These are phyloP conservation scores for Sechiopsis laciniata DNA, from an alignment of 306 rosid genomes.

Conservation along the genomic window DNA sequence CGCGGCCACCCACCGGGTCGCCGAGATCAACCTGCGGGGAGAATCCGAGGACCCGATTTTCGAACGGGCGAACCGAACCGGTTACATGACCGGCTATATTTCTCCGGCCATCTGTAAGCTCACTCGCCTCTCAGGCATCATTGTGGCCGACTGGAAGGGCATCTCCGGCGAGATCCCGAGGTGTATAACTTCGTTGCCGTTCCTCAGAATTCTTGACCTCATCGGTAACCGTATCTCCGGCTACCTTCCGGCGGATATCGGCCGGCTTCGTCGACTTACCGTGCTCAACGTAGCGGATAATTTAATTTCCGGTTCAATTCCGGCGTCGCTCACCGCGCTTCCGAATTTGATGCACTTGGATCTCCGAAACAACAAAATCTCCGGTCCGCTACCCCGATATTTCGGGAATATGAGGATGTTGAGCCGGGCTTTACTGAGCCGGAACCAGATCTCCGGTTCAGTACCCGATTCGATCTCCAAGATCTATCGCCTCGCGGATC, in stretches of 20 bases:
- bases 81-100: conserved; percentile 77
- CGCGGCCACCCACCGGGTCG: conserved; percentile 48
- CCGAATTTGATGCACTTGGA: conserved; percentile 67
- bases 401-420: conserved; percentile 55
- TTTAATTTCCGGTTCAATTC: conserved; percentile 52
- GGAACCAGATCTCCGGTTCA: conserved; percentile 53
- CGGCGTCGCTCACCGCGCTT: conserved; percentile 46
- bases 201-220: conserved; percentile 77
- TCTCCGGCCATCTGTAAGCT: conserved; percentile 68
- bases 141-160: conserved; percentile 88
- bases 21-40: conserved; percentile 89
- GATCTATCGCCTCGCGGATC: conserved; percentile 80
- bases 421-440: conserved; percentile 75
- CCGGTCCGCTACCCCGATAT: conserved; percentile 47
- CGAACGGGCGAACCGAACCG: conserved; percentile 49
- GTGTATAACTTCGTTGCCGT: conserved; percentile 56
- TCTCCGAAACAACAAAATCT: conserved; percentile 63
- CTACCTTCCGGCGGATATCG: conserved; percentile 50
- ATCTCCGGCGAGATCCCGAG: conserved; percentile 81
- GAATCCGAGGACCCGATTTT: conserved; percentile 77
- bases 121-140: conserved; percentile 59
- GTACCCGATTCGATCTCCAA: conserved; percentile 47
- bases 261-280: conserved; percentile 51
- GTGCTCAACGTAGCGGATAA: conserved; percentile 84
- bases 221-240: conserved; percentile 72